Evolutionary conservation across 2,329 filamentous ascomycete species (phyloP), one percentile per base, ranked within the genome.

Genomic region (Pyrenophora teres): DNA sequence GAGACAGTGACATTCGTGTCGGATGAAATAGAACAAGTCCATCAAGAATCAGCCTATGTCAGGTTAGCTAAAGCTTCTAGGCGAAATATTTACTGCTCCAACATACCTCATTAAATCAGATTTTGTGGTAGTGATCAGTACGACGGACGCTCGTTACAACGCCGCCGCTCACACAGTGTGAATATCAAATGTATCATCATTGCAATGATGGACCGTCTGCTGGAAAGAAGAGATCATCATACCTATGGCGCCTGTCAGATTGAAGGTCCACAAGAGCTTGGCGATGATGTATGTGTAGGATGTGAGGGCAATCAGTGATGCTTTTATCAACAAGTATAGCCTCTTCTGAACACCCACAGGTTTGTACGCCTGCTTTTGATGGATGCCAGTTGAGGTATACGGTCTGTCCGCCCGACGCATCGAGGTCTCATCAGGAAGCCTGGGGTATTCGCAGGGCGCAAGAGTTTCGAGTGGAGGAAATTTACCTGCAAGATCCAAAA

Each of bases 351-450:
- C 79, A 81, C 72, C 81, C 79, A 79, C 82, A 81, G 78, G 81
- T 83, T 86, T 86, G 83, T 86, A 86, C 81, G 81, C 77, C 78
- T 77, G 76, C 75, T 81, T 77, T 79, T 67, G 62, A 74, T 73
- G 80, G 77, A 76, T 79, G 79, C 69, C 70, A 70, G 73, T 69
- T 69, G 63, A 76, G 71, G 77, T 76, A 79, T 76, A 80, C 77
- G 68, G 76, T 87, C 80, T 86, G 83, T 85, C 83, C 83, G 83
- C 83, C 83, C 83, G 83, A 83, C 83, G 83, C 83, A 85, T 86
- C 83, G 82, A 82, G 76, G 79, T 86, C 81, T 80, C 70, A 71
- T 86, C 83, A 85, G 82, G 68, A 72, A 55, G 55, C 48, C 35
- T 37, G 38, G 39, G 40, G 42, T 38, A 21, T 54, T 49, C 38